Evolutionary conservation across 2,329 filamentous ascomycete genomes (phyloP), one percentile per base, ranked within the genome.

Genomic region (Aspergillus sclerotialis): DNA sequence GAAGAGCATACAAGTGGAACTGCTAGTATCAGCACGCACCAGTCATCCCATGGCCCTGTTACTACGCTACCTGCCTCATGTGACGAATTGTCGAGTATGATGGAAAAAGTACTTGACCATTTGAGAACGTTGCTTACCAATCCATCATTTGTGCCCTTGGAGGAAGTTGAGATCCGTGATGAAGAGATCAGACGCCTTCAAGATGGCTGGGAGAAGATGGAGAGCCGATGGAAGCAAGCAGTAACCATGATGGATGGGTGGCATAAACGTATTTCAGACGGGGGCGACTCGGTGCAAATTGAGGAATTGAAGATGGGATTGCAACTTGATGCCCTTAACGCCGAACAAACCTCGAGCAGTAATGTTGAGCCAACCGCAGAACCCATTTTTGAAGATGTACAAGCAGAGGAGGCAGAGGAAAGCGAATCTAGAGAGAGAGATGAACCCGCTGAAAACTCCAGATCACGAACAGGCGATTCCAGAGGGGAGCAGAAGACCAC

Each of bases 131-230:
- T 98, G 24, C 70, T 98, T 28, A 95, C 88, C 7, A 96, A 96
- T 53, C 92, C 92, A 1, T 94, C 89, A 2, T 98, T 96, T 57
- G 92, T 95, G 10, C 85, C 90, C 0, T 78, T 96, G 14, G 92
- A 96, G 50, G 92, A 96, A 58, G 87, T 98, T 2, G 82, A 93
- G 53, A 66, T 88, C n/a, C 79, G 90, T 35, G 90, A 98, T 44
- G 83, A 93, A 39, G 89, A 95, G 57, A 96, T 98, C 44, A 73
- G 75, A 33, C 76, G 85, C 33, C 69, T 98, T 30, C 79, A 86
- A 35, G 77, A 83, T 36, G 87, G 89, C 11, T 94, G 90, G 82
- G 84, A 93, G 56, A 88, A 84, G 62, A 94, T 96, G 85, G 89
- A 96, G 60, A 75, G 69, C 14, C 77, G 88, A 33, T 94, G 92